Conservation (phyloP, 1,139 yeast species). For the Eremothecium cymbalariae region DNA sequence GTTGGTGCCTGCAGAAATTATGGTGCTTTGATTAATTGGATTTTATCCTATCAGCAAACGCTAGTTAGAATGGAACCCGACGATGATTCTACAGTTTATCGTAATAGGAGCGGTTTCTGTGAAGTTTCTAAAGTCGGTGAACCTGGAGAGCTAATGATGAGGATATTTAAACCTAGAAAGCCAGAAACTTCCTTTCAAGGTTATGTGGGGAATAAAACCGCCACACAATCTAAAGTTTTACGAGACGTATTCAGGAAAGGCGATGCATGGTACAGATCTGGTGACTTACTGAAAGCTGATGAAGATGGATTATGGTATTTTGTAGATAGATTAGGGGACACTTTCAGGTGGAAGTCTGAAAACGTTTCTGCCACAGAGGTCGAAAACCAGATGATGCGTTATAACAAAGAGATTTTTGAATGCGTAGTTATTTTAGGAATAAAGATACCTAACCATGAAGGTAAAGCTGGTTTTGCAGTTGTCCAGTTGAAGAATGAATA, state of each 20-base stretch:
- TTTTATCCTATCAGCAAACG: conserved; percentile 50
- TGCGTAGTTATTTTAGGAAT: conserved; percentile 89
- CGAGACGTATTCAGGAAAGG: conserved; percentile 72
- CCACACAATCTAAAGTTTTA: conserved; percentile 67
- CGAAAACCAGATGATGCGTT: conserved; percentile 54
- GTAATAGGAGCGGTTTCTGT: conserved; percentile 65
- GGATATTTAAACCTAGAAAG: conserved; percentile 54
- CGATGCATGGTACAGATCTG: conserved; percentile 87
- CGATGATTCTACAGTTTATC: conserved; percentile 62
- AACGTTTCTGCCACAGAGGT: conserved; percentile 93
- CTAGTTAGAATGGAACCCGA: conserved; percentile 75
- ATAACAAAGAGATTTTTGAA: conserved; percentile 38
- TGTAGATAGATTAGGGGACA: conserved; percentile 90
- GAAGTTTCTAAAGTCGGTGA: conserved; percentile 45
- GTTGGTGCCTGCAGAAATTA: conserved; percentile 85
- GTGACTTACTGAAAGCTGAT: conserved; percentile 72
- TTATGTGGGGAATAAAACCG: conserved; percentile 71
- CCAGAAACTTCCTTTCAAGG: conserved; percentile 80
- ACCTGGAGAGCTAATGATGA: conserved; percentile 85
- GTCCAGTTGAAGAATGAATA: conserved; percentile 42
- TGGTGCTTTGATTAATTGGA: conserved; percentile 53
- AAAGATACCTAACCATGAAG: conserved; percentile 79
- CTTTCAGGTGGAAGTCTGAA: conserved; percentile 96
- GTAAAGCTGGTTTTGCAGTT: conserved; percentile 89
- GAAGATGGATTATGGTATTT: conserved; percentile 66